These are phyloP conservation scores for Raddia distichophylla DNA, from an alignment of 176 grass and related monocot species.

Conservation along the genomic window DNA sequence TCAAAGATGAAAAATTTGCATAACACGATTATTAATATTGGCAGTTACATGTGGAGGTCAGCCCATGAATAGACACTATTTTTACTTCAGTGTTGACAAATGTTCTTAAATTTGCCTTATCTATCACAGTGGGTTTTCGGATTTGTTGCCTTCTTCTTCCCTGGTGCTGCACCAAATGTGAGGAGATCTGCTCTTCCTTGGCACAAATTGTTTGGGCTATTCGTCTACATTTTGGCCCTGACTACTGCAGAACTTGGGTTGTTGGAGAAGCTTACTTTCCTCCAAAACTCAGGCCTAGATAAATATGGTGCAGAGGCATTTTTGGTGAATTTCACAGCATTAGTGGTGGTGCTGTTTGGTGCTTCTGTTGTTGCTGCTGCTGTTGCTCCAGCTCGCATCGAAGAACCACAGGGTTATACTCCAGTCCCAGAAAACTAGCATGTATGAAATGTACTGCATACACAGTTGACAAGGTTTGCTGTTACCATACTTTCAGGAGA, in stretches of 20 bases:
- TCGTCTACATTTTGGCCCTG: constrained; percentile 81
- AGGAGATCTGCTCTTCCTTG: constrained; percentile 71
- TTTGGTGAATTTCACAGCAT: constrained; percentile 80
- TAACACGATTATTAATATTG: not conserved
- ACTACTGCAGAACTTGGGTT: constrained; percentile 66
- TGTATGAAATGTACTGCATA: not conserved
- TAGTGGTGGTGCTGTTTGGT: constrained; percentile 74
- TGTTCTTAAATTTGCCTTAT: constrained; percentile 35
- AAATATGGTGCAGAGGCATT: constrained; percentile 82
- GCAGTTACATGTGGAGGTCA: not conserved
- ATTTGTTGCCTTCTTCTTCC: constrained; percentile 75
- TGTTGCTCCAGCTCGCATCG: constrained; percentile 59
- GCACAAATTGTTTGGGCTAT: constrained; percentile 81
- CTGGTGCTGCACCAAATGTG: constrained; percentile 54
- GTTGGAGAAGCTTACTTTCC: constrained; percentile 87
- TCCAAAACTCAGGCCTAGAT: constrained; percentile 65
- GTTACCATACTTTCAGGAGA: not conserved
- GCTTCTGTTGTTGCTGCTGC: constrained; percentile 68
- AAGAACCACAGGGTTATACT: constrained; percentile 65
- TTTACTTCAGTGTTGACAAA: not conserved
- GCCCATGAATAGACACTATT: not conserved
- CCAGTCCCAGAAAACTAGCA: constrained; percentile 64
- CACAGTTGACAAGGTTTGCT: not conserved
- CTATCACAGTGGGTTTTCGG: constrained; percentile 80
- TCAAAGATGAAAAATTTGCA: constrained; percentile 19